Evolutionary conservation across 2,329 filamentous ascomycete species (phyloP).

Genomic region (Neofusicoccum umdonicola): DNA sequence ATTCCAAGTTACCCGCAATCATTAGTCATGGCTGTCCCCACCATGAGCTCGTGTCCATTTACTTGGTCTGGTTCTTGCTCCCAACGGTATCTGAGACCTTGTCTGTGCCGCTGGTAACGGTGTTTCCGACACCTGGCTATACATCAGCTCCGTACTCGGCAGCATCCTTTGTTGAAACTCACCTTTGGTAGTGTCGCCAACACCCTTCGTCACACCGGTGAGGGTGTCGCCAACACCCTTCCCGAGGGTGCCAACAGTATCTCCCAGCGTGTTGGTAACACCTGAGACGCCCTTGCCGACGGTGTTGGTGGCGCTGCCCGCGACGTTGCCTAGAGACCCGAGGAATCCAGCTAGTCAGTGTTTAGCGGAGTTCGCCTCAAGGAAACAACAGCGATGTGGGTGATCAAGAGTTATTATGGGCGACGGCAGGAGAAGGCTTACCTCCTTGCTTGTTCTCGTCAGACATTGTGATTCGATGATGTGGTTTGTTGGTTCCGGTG

Average conservation of each 20-base stretch:
- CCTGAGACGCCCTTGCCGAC: slow-evolving; percentile 2
- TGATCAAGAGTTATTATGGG: too few relatives aligned
- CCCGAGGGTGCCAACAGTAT: slow-evolving; percentile 13
- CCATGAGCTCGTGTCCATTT: not conserved
- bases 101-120: slow-evolving; percentile 4
- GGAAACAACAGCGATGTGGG: not conserved
- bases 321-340: slow-evolving; percentile 5
- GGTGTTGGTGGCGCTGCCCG: slow-evolving; percentile 1
- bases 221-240: slow-evolving; percentile 38
- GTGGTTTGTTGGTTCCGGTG: not conserved
- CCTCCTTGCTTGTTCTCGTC: slow-evolving; percentile 3
- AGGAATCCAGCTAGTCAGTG: slow-evolving; percentile 4
- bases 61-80: not conserved
- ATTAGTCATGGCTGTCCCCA: too few relatives aligned
- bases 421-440: not conserved
- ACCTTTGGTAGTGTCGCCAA: slow-evolving; percentile 37
- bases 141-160: not conserved
- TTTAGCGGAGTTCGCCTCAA: not conserved
- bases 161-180: not conserved
- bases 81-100: not conserved
- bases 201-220: slow-evolving; percentile 31
- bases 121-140: slow-evolving; percentile 6
- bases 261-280: slow-evolving; percentile 4
- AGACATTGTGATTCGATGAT: not conserved
- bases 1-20: too few relatives aligned